phyloP scores from a whole-genome alignment of 257 asterid genomes.

The Petrea volubilis region DNA sequence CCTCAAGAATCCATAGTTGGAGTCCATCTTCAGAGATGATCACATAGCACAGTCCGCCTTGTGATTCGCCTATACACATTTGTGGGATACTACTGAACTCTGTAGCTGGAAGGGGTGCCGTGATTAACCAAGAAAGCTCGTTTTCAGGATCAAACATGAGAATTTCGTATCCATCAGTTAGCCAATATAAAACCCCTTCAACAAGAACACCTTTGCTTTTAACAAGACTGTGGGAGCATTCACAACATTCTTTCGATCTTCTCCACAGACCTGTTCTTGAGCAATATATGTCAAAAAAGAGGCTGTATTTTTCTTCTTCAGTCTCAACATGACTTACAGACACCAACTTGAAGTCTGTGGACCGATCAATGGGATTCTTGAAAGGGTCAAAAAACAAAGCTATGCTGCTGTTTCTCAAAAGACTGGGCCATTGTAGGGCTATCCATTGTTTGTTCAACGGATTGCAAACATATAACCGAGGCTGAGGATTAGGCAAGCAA shows the following conservation, averaged over 20 bases:
- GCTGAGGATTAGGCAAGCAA: conserved; percentile 35
- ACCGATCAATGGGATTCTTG: conserved; percentile 23
- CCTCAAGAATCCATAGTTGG: conserved; percentile 59
- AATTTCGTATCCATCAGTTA: conserved; percentile 48
- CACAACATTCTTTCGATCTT: conserved; percentile 38
- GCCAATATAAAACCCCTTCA: conserved; percentile 57
- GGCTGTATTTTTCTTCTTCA: conserved; percentile 20
- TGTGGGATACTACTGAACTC: conserved; percentile 34
- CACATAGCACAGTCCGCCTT: conserved; percentile 42
- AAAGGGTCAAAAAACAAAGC: conserved; percentile 58
- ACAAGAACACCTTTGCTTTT: conserved; percentile 48
- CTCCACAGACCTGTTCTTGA: conserved; percentile 53
- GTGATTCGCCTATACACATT: conserved; percentile 68
- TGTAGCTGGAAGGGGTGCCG: conserved; percentile 43
- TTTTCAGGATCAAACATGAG: conserved; percentile 57
- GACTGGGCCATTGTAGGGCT: conserved; percentile 42
- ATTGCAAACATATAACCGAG: conserved; percentile 57
- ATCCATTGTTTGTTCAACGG: conserved; percentile 61
- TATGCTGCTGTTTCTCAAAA: conserved; percentile 23
- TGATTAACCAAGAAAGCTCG: conserved; percentile 51
- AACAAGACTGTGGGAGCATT: conserved; percentile 22
- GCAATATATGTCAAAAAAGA: conserved; percentile 48
- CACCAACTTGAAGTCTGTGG: conserved; percentile 51
- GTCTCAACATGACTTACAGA: conserved; percentile 26
- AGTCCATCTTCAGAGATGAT: conserved; percentile 51